A percentile compares a stretch with the other conserved stretches of the same genome.
Conservation (phyloP, 805 yeast genomes). For the Yarrowia sp. region DNA sequence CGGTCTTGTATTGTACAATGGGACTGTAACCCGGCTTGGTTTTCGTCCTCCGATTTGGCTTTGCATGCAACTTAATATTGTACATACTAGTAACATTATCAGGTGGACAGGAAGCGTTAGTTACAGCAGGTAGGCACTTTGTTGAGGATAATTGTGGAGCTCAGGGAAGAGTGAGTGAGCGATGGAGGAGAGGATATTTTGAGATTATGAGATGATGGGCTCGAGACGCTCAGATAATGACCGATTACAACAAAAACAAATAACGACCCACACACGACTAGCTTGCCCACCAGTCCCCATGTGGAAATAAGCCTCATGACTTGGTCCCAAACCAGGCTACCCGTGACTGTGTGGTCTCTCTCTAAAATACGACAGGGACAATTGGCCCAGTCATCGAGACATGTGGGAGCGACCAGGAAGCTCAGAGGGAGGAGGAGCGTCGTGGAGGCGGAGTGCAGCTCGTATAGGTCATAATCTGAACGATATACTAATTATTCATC, state of each 20-base stretch:
- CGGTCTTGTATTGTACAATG: neutral
- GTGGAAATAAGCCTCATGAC: conserved; percentile 19
- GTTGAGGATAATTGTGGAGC: neutral
- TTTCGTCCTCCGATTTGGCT: conserved; percentile 12
- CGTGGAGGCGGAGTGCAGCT: neutral
- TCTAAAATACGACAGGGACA: neutral
- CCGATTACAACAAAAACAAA: neutral
- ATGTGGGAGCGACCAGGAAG: neutral
- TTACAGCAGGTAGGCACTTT: conserved; percentile 3
- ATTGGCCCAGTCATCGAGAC: neutral
- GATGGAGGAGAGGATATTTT: neutral
- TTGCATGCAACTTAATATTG: conserved; percentile 9
- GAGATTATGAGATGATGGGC: neutral
- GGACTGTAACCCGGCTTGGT: conserved; percentile 13
- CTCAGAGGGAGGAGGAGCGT: neutral
- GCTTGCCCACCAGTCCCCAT: neutral
- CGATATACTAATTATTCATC: neutral
- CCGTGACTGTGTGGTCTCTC: neutral
- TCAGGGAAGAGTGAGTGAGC: neutral
- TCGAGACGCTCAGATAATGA: neutral
- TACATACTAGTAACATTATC: conserved; percentile 17
- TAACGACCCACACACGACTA: neutral
- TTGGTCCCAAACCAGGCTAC: conserved; percentile 7
- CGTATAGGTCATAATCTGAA: neutral
- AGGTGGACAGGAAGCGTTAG: conserved; percentile 20